Conservation (phyloP, 768 basidiomycete species). For the Termitomyces sp. region DNA sequence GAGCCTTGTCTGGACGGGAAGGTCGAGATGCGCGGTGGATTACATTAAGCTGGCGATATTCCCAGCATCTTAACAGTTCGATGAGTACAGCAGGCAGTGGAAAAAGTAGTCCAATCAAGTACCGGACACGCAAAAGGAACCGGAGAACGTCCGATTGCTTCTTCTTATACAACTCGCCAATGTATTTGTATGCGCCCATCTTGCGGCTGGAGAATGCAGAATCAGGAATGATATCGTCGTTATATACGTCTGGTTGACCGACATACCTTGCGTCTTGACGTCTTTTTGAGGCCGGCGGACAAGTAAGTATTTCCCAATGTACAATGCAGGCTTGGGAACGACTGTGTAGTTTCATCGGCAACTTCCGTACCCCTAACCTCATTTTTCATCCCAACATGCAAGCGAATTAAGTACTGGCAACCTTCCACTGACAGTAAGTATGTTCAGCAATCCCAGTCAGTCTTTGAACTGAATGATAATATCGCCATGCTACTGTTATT, state of each 20-base stretch:
- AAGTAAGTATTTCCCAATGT: conserved; percentile 14
- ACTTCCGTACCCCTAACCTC: conserved; percentile 19
- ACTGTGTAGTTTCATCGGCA: conserved; percentile 35
- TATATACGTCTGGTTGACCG: background rate
- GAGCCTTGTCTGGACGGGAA: conserved; percentile 98
- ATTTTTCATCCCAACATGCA: background rate
- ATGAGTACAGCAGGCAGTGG: background rate
- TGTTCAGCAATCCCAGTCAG: background rate
- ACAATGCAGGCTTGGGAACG: conserved; percentile 24
- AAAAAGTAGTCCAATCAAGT: conserved; percentile 21
- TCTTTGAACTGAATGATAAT: background rate
- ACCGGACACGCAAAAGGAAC: conserved; percentile 96
- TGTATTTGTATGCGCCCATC: conserved; percentile 96
- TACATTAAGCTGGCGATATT: conserved; percentile 96
- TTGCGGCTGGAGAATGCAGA: conserved; percentile 34
- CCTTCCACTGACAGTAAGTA: too few relatives aligned
- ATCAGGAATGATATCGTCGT: background rate
- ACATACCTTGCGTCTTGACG: conserved; percentile 35
- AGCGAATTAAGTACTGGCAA: too few relatives aligned
- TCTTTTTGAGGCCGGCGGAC: conserved; percentile 26
- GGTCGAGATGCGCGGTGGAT: conserved; percentile 98
- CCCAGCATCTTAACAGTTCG: conserved; percentile 75
- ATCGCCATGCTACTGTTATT: background rate
- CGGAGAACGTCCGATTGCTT: conserved; percentile 97
- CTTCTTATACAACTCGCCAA: conserved; percentile 97